Conservation (phyloP, 1,284 basidiomycete species). For the Marasmius fiardii region DNA sequence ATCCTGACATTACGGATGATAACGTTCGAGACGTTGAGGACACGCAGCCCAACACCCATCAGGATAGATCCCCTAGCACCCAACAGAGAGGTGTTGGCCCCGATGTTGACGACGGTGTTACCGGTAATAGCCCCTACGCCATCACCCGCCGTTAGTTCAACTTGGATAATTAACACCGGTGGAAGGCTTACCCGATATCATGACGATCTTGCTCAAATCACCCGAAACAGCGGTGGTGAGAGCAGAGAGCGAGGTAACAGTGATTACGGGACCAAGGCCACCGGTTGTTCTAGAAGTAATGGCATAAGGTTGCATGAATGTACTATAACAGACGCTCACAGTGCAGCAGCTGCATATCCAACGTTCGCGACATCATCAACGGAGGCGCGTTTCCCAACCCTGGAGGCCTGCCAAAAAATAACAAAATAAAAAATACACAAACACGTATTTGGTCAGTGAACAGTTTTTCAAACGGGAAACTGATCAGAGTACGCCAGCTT, state of each 20-base stretch:
- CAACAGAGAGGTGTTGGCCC: conserved; percentile 42
- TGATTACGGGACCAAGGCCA: conserved; percentile 39
- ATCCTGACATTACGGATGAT: conserved; percentile 49
- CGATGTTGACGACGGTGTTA: conserved; percentile 35
- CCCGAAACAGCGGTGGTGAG: conserved; percentile 41
- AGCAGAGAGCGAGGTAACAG: conserved; percentile 38
- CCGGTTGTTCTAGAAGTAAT: conserved; percentile 34
- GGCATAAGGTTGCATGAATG: background rate
- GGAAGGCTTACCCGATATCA: conserved; percentile 32
- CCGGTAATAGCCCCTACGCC: conserved; percentile 38
- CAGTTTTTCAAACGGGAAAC: background rate
- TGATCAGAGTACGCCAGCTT: conserved; percentile 1
- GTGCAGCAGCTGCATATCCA: conserved; percentile 39
- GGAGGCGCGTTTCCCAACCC: conserved; percentile 29
- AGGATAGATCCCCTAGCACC: conserved; percentile 30
- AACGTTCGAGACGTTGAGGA: conserved; percentile 38
- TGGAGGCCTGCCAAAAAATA: conserved; percentile 22
- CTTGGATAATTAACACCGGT: background rate
- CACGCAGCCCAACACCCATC: conserved; percentile 38
- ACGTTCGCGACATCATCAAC: conserved; percentile 34
- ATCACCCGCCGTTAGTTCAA: background rate
- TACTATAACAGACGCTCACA: conserved; percentile 22
- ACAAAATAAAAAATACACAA: too few relatives aligned
- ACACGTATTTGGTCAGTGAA: background rate
- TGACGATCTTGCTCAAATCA: conserved; percentile 39